Percentiles rank a stretch among this genome's conserved stretches.
Evolutionary conservation across 2,329 filamentous ascomycete species (phyloP).

Genomic region (Aspergillus sp.): DNA sequence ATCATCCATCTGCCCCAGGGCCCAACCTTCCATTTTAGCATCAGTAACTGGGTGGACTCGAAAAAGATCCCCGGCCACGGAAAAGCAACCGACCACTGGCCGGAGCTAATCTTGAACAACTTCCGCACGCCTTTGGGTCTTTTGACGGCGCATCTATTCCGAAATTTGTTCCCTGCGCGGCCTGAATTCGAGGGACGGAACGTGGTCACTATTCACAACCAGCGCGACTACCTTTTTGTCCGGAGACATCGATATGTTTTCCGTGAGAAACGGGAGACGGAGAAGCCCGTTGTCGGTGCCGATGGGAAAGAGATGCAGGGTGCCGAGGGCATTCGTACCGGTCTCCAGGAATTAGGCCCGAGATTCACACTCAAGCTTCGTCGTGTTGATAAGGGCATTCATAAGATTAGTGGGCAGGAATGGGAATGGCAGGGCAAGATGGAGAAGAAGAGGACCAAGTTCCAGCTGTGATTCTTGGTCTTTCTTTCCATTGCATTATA

Average conservation of each 20-base stretch:
- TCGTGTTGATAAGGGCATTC: constrained; percentile 84
- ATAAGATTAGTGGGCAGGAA: constrained; percentile 64
- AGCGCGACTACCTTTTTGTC: constrained; percentile 93
- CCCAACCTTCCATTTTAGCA: constrained; percentile 86
- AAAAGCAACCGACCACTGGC: constrained; percentile 81
- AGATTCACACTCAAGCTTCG: constrained; percentile 78
- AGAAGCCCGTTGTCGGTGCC: constrained; percentile 73
- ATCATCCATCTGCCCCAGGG: constrained; percentile 76
- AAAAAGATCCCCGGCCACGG: constrained; percentile 83
- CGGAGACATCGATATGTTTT: constrained; percentile 87
- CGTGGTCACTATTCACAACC: constrained; percentile 87
- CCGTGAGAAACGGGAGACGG: constrained; percentile 73
- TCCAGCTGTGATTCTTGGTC: constrained; percentile 59
- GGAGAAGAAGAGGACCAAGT: constrained; percentile 89
- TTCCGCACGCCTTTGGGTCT: constrained; percentile 90
- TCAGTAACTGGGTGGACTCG: constrained; percentile 84
- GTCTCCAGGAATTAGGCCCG: constrained; percentile 83
- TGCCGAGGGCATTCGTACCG: constrained; percentile 75
- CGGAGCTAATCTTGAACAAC: constrained; percentile 84
- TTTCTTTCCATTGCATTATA: constrained; percentile 12
- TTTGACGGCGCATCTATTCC: constrained; percentile 77
- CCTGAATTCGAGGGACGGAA: constrained; percentile 81
- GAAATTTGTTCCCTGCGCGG: constrained; percentile 66
- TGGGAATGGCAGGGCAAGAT: constrained; percentile 96
- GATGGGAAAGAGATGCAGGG: constrained; percentile 80